phyloP scores from a whole-genome alignment of 2,329 filamentous ascomycete genomes.

The Hypoxylon sp. region DNA sequence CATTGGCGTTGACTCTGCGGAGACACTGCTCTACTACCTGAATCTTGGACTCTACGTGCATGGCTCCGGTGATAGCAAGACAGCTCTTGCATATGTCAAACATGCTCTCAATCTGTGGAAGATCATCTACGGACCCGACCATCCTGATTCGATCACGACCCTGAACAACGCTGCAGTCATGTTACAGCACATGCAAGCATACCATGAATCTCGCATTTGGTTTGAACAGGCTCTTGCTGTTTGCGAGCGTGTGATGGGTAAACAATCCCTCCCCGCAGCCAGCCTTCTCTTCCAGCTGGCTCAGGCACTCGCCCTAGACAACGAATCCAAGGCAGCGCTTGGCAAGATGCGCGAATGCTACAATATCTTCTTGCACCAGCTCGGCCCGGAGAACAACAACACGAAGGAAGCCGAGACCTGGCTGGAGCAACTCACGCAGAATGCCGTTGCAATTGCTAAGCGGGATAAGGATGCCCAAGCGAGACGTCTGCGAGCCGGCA shows the following conservation, averaged over 20 bases:
- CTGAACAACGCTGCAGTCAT: constrained; percentile 99
- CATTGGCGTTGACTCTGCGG: constrained; percentile 90
- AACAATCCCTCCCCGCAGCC: constrained; percentile 91
- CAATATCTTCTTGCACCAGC: constrained; percentile 90
- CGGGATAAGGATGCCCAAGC: constrained; percentile 89
- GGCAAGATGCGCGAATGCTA: constrained; percentile 96
- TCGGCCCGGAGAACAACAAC: constrained; percentile 93
- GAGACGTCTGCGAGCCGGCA: constrained; percentile 77
- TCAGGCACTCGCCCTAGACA: constrained; percentile 94
- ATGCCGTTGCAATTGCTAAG: constrained; percentile 94
- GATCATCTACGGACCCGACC: constrained; percentile 91
- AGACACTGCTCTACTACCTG: constrained; percentile 95
- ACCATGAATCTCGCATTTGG: constrained; percentile 95
- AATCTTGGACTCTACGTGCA: constrained; percentile 96
- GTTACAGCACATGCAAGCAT: constrained; percentile 95
- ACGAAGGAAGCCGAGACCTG: constrained; percentile 98
- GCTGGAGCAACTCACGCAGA: constrained; percentile 96
- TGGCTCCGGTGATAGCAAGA: constrained; percentile 88
- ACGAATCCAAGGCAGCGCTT: constrained; percentile 92
- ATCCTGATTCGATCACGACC: constrained; percentile 98
- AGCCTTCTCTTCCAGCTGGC: constrained; percentile 97
- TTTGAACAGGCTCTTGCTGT: constrained; percentile 93
- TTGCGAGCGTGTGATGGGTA: constrained; percentile 91
- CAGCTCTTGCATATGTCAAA: constrained; percentile 88
- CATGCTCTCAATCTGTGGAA: constrained; percentile 97